Evolutionary conservation across 2,329 filamentous ascomycete genomes (phyloP).

Genomic region (Pseudocercospora fuligena): DNA sequence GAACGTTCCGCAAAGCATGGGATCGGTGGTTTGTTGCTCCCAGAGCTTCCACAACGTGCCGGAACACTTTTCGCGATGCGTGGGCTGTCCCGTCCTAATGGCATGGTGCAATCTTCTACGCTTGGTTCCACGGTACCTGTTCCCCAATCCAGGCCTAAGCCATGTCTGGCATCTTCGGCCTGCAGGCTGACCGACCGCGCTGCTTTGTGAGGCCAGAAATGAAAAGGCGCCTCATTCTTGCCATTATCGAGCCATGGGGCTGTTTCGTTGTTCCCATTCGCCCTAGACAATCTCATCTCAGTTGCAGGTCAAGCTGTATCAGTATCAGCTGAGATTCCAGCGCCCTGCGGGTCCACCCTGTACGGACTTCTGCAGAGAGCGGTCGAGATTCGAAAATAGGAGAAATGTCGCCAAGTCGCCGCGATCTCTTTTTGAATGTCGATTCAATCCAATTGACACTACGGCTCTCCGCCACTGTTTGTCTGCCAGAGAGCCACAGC

Average conservation of each 20-base stretch:
- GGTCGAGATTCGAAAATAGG: conserved; percentile 1
- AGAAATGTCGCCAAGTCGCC: conserved; percentile 9
- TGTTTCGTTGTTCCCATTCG: conserved; percentile 3
- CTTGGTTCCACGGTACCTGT: neutral
- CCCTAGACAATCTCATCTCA: conserved; percentile 7
- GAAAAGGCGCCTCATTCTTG: neutral
- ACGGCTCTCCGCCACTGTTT: conserved; percentile 3
- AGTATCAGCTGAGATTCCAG: conserved; percentile 6
- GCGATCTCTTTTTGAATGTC: neutral
- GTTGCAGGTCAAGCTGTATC: neutral
- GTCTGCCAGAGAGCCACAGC: conserved; percentile 12
- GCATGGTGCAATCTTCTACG: neutral
- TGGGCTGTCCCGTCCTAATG: neutral
- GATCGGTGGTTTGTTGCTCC: neutral
- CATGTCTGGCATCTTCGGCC: conserved; percentile 9
- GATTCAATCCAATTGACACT: conserved; percentile 2
- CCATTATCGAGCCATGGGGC: neutral
- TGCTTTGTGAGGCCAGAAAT: neutral
- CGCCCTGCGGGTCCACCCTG: neutral
- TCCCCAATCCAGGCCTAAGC: neutral
- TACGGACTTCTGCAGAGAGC: conserved; percentile 5
- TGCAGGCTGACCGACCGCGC: neutral
- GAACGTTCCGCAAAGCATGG: neutral
- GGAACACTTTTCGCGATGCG: neutral
- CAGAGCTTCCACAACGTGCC: neutral